Percentiles rank a stretch among this genome's conserved stretches.
phyloP scores from a whole-genome alignment of 2,329 filamentous ascomycete genomes.

The Clonostachys byssicola region DNA sequence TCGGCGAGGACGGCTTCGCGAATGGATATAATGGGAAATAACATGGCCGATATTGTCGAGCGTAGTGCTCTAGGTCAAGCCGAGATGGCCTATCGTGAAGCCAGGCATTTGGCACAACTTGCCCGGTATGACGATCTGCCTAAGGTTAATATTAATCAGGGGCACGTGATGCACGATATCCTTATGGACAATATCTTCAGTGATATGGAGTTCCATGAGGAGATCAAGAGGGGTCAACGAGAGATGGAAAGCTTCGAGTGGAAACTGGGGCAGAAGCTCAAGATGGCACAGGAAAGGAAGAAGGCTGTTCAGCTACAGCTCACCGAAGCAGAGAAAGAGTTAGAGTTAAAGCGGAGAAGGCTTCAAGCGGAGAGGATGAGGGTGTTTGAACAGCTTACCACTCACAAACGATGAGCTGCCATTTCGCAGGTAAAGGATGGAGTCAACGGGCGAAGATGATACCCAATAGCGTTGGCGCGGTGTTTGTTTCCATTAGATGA shows the following conservation, averaged over 20 bases:
- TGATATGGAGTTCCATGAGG: constrained; percentile 46
- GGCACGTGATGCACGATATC: constrained; percentile 41
- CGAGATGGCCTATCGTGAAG: too few species aligned
- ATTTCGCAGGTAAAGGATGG: too few species aligned
- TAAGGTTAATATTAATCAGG: constrained; percentile 27
- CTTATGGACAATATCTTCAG: constrained; percentile 52
- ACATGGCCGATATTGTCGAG: constrained; percentile 10
- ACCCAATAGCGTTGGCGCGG: too few species aligned
- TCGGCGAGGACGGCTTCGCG: constrained; percentile 36
- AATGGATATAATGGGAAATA: constrained; percentile 36
- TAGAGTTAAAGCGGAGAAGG: constrained; percentile 25
- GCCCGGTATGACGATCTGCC: constrained; percentile 13
- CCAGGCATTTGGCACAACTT: too few species aligned
- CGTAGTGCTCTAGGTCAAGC: too few species aligned
- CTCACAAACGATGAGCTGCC: too few species aligned
- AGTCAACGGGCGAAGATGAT: too few species aligned
- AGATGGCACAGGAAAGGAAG: constrained; percentile 21
- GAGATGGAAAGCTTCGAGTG: constrained; percentile 27
- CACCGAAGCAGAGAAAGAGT: constrained; percentile 13
- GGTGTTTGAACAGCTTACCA: constrained; percentile 15
- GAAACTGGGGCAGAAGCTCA: constrained; percentile 22
- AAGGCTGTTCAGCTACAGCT: constrained; percentile 23
- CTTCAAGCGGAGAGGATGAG: constrained; percentile 38
- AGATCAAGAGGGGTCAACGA: constrained; percentile 38
- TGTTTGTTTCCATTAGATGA: too few species aligned